phyloP scores from a whole-genome alignment of 1,284 basidiomycete genomes.

The Albatrellus sp. region DNA sequence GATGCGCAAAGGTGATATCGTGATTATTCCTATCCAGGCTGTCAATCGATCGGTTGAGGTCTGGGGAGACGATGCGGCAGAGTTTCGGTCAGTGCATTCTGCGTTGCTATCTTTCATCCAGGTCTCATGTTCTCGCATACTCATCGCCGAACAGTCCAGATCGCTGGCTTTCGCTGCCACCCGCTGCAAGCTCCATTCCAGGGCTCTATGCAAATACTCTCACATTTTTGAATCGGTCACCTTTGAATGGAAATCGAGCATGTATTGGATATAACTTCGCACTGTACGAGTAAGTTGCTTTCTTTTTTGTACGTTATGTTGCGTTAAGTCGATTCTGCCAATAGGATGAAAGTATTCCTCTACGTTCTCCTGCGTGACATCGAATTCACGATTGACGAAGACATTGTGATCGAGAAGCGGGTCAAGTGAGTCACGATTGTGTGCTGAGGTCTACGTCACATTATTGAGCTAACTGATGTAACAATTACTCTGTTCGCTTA shows the following conservation, averaged over 20 bases:
- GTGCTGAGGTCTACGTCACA: background rate
- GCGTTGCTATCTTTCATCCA: slow-evolving; percentile 6
- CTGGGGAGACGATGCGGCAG: slow-evolving; percentile 59
- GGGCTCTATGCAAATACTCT: slow-evolving; percentile 53
- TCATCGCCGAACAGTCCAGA: slow-evolving; percentile 32
- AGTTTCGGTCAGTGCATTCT: slow-evolving; percentile 35
- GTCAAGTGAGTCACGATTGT: slow-evolving; percentile 37
- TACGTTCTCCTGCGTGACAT: slow-evolving; percentile 45
- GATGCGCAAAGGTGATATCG: slow-evolving; percentile 42
- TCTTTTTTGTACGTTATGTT: slow-evolving; percentile 2
- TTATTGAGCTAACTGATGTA: slow-evolving; percentile 5
- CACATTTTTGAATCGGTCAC: slow-evolving; percentile 49
- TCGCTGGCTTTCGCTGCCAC: slow-evolving; percentile 36
- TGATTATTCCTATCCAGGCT: slow-evolving; percentile 50
- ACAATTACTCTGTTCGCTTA: slow-evolving; percentile 13
- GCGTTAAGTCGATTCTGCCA: slow-evolving; percentile 3
- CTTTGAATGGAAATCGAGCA: slow-evolving; percentile 43
- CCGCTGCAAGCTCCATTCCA: slow-evolving; percentile 30
- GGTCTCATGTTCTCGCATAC: too few relatives aligned
- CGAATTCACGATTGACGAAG: slow-evolving; percentile 38
- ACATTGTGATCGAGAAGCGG: slow-evolving; percentile 46
- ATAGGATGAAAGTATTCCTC: slow-evolving; percentile 50
- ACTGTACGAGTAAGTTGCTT: slow-evolving; percentile 44
- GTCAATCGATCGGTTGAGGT: slow-evolving; percentile 47
- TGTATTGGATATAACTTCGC: slow-evolving; percentile 69